Base-by-base conservation (phyloP, 805 yeast species). In the Brettanomyces nanus region DNA sequence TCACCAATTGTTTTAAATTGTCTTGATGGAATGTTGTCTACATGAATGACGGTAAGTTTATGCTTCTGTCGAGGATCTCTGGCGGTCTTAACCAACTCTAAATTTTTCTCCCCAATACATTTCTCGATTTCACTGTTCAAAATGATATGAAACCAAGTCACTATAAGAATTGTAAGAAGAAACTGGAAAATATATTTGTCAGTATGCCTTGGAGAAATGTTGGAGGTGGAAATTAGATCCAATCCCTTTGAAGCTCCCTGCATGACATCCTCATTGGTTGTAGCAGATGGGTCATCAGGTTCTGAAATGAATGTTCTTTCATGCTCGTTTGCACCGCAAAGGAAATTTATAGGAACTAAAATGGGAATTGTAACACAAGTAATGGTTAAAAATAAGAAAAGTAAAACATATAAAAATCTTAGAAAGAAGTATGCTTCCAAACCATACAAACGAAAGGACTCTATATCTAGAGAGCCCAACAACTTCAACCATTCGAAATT, bases 361-460 rank as follows among this genome's bases (percentile, higher is more conserved):
- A 81, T 58, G 0, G 85, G 71, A 20, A 82, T 58, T 38, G 76
- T 73, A 9, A 80, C 41, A 0, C 71, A 36, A 0, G 85, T 78
- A 18, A 80, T 54, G 0, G 69, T 65, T 1, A 62, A 47, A 49
- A 80, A 80, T 33, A 80, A 63, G 2, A 69, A 43, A 23, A 75
- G 50, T 9, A 82, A 49, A 4, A 79, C 59, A 35, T 63, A 55
- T 33, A 85, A 50, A 47, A 71, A 85, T 35, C 95, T 56, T 3
- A 85, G 48, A 45, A 84, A 80, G 50, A 80, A 78, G 53, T 80
- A 85, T 0, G 87, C 77, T 54, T 86, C 95, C 6, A 84, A 53
- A 0, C 95, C 94, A 43, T 71, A 58, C 1, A 63, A 56, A 20
- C 66, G 51, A 47, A 74, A 78, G 21, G 62, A 59, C 6, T 64